Base-by-base conservation (phyloP, 2,329 filamentous ascomycete species). In the Gnomoniopsis sp. region DNA sequence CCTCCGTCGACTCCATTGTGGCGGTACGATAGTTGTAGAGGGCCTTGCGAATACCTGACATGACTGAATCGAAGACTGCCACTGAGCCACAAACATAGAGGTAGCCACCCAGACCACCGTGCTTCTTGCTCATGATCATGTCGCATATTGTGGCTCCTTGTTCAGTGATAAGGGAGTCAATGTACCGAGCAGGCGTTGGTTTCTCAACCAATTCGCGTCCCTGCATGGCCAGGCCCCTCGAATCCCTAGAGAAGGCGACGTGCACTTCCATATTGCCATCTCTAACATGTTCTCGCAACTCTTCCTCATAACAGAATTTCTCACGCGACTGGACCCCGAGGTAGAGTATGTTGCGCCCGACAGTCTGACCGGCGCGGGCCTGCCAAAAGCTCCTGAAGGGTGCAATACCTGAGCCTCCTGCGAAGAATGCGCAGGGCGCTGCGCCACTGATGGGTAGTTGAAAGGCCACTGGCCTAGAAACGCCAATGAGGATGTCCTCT, bases 341-440 rank as follows among this genome's bases (percentile, higher is more conserved):
- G 51, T 80, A 83, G 1, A 83, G 68, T 19, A 80, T 73, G 47
- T 80, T 80, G 17, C 74, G 70, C 0, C 78, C 78, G 6, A 78
- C 73, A 0, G 73, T 69, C 0, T 70, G 68, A 3, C 71, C 71
- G 6, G 73, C 70, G 0, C 80, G 75, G 12, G 77, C 71, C 65
- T 82, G 78, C 79, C 79, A 83, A 65, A 83, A 82, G 52, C 78
- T 78, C 4, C 80, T 71, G 68, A 82, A 83, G 0, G 80, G 79
- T 0, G 80, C 80, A 26, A 83, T 81, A 1, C 80, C 80, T 46
- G 77, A 80, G 0, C 79, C 80, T 14, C 80, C 80, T 0, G 80
- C 80, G 63, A 83, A 83, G 64, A 78, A 78, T 0, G 78, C 79
- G 21, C 79, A 80, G 0, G 79, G 80, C 0, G 78, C 77, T 34